A percentile compares a stretch with the other conserved stretches of the same genome.
These are phyloP conservation scores for Xerocomellus intermedius DNA, from an alignment of 768 basidiomycete species.

Conservation along the genomic window DNA sequence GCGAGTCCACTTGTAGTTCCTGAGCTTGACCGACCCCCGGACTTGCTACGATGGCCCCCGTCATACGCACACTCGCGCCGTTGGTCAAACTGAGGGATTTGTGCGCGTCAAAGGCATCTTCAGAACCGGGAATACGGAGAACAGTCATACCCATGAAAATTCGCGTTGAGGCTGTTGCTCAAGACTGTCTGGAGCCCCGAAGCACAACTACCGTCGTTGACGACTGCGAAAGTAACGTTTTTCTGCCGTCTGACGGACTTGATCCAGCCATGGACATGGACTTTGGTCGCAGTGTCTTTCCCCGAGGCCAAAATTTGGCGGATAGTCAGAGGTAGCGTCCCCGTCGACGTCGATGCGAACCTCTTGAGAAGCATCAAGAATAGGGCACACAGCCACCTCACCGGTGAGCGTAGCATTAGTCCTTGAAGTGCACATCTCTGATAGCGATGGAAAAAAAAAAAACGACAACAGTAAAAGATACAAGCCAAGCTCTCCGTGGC, in stretches of 20 bases:
- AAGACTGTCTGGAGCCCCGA: constrained; percentile 81
- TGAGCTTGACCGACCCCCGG: constrained; percentile 49
- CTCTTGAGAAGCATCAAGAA: constrained; percentile 27
- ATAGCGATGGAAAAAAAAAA: neutral
- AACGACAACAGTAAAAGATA: constrained; percentile 15
- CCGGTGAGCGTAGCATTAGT: no score
- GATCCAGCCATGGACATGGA: constrained; percentile 76
- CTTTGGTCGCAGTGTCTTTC: constrained; percentile 8
- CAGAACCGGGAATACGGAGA: neutral
- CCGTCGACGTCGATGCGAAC: constrained; percentile 29
- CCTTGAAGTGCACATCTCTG: neutral
- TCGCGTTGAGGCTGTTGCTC: constrained; percentile 23
- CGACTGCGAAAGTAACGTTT: constrained; percentile 77
- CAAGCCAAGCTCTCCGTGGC: constrained; percentile 19
- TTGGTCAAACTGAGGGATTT: constrained; percentile 42
- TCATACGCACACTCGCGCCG: constrained; percentile 54
- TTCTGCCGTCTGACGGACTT: constrained; percentile 86
- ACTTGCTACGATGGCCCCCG: constrained; percentile 46
- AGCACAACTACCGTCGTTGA: constrained; percentile 77
- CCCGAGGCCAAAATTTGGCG: constrained; percentile 37
- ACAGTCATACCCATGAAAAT: constrained; percentile 19
- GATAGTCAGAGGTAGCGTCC: constrained; percentile 31
- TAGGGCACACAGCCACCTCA: constrained; percentile 26
- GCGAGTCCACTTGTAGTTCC: constrained; percentile 50
- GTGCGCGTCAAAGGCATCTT: constrained; percentile 4